Evolutionary conservation across 768 basidiomycete genomes (phyloP), one percentile per base, ranked within the genome.

Genomic region (Hygrophoropsis aurantiaca): DNA sequence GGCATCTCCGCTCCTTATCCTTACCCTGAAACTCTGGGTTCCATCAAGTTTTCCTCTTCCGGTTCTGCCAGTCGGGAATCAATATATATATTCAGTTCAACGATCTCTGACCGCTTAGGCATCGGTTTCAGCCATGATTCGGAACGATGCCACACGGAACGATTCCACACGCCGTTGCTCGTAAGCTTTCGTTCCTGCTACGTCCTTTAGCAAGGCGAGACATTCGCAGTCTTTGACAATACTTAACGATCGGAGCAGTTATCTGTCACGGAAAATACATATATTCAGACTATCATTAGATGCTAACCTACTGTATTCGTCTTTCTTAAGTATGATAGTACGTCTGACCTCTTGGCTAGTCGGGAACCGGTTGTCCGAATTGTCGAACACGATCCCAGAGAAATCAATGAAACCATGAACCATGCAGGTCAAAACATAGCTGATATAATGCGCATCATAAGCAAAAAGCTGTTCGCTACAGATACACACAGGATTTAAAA

Each of bases 401-500:
- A 23, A 25, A 15, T 33, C 26, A 20, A 30, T 30, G 7, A 30
- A 13, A 30, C 7, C 7, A 13, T 30, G 27, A n/a, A n/a, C n/a
- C 27, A 7, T 6, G 27, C 30, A 25, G 42, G n/a, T 24, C 13
- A 30, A 7, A 13, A 6, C n/a, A 38, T 21, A 48, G 5, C 2
- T 11, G 49, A 20, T 11, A 24, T n/a, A n/a, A n/a, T n/a, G 69
- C 76, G 34, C 43, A 79, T 94, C 94, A 59, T 84, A 98, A 9
- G 97, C 97, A 42, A 90, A 92, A 46, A 98, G 75, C 0, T 97
- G 1, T 89, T 87, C 0, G 89, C 81, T 23, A 85, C 84, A 11
- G 88, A 87, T 1, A 92, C 83, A 24, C 95, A 88, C 87, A 99
- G n/a, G 94, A 97, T 70, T 99, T 99, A 80, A 99, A 98, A 49